These are phyloP conservation scores for Daldinia sp. DNA, from an alignment of 2,329 filamentous ascomycete species.

Conservation along the genomic window DNA sequence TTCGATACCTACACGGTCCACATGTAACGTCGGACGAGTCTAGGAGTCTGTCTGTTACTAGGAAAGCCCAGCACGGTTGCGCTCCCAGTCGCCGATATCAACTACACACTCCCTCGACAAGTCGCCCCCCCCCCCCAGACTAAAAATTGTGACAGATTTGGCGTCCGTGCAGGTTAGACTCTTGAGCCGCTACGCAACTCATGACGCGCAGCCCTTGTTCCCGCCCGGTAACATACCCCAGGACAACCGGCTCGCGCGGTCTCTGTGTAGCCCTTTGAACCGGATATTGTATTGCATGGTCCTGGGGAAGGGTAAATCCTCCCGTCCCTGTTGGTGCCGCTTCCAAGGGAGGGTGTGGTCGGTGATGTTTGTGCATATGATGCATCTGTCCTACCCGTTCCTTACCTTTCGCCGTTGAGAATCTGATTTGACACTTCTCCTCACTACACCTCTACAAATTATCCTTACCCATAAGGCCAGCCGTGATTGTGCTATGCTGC, in stretches of 20 bases:
- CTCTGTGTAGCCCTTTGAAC: constrained; percentile 25
- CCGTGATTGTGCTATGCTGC: constrained; percentile 46
- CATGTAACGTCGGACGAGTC: constrained; percentile 1
- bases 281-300: constrained; percentile 36
- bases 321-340: constrained; percentile 37
- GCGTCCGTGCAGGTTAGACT: constrained; percentile 5
- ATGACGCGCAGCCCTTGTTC: constrained; percentile 33
- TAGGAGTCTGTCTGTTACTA: not conserved
- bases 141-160: constrained; percentile 3
- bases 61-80: constrained; percentile 13
- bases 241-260: constrained; percentile 23
- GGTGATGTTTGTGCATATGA: constrained; percentile 40
- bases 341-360: constrained; percentile 33
- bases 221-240: constrained; percentile 27
- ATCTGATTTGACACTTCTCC: constrained; percentile 34
- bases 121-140: not conserved
- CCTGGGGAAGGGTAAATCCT: constrained; percentile 36
- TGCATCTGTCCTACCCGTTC: constrained; percentile 39
- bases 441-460: constrained; percentile 41
- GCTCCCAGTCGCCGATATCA: constrained; percentile 13
- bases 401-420: constrained; percentile 42
- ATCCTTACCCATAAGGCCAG: constrained; percentile 50
- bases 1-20: constrained; percentile 14
- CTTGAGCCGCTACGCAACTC: constrained; percentile 27
- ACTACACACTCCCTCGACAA: constrained; percentile 6